Evolutionary conservation across 2,329 filamentous ascomycete species (phyloP).

Genomic region (Fusarium longipes): DNA sequence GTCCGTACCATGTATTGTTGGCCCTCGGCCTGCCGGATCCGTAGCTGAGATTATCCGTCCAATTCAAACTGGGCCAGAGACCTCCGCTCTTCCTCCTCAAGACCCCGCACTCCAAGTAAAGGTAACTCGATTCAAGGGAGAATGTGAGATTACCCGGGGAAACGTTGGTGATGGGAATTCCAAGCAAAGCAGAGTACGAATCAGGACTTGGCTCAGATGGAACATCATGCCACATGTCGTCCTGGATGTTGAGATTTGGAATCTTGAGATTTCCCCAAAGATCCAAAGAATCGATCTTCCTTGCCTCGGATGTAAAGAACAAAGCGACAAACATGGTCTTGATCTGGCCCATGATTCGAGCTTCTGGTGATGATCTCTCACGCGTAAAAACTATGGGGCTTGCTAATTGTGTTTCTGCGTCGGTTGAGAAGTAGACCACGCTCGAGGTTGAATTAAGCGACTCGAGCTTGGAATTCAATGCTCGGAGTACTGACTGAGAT

Average conservation of each 20-base stretch:
- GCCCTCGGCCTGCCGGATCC: background rate
- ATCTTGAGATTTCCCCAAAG: slow-evolving; percentile 27
- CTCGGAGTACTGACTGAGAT: background rate
- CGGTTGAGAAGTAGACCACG: background rate
- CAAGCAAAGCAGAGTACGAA: slow-evolving; percentile 11
- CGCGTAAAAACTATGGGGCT: background rate
- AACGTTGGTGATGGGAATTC: slow-evolving; percentile 8
- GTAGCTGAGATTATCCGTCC: background rate
- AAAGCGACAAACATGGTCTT: background rate
- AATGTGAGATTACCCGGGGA: slow-evolving; percentile 9
- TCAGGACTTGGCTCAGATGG: background rate
- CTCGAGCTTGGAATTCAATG: background rate
- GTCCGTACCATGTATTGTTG: slow-evolving; percentile 19
- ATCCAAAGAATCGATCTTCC: background rate
- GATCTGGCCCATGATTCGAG: background rate
- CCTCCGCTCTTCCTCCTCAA: no score
- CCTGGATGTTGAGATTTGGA: background rate
- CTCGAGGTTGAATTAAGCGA: background rate
- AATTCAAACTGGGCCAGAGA: background rate
- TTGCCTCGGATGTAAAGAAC: background rate
- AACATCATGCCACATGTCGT: background rate
- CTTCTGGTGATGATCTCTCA: background rate
- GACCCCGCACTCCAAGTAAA: background rate
- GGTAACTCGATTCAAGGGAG: slow-evolving; percentile 20
- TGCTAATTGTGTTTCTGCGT: background rate